A percentile compares a stretch with the other conserved stretches of the same genome.
phyloP scores from a whole-genome alignment of 1,284 basidiomycete species.

The Malassezia yamatoensis region DNA sequence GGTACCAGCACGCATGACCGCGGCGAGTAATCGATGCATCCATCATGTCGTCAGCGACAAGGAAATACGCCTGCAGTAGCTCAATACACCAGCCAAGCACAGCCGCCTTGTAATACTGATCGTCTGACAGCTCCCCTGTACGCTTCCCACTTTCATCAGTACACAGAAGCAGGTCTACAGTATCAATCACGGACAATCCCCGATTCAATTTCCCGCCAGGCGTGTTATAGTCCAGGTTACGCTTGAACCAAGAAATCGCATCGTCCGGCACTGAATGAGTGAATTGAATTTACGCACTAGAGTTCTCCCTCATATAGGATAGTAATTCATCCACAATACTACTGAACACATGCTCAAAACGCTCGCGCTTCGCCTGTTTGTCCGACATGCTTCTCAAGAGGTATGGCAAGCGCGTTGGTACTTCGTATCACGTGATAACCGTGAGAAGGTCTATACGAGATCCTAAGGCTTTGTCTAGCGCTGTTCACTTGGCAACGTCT shows the following conservation, averaged over 20 bases:
- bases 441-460: not conserved
- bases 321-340: constrained; percentile 55
- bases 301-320: constrained; percentile 55
- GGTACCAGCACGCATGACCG: constrained; percentile 97
- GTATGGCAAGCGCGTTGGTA: not conserved
- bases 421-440: constrained; percentile 2
- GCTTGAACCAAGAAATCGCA: constrained; percentile 67
- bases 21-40: constrained; percentile 83
- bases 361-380: constrained; percentile 47
- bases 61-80: constrained; percentile 95
- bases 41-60: constrained; percentile 98
- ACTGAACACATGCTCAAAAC: constrained; percentile 54
- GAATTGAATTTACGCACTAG: not conserved
- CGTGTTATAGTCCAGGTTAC: constrained; percentile 73
- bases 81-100: constrained; percentile 94
- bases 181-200: constrained; percentile 87
- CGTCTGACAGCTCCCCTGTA: constrained; percentile 33
- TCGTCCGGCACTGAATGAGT: constrained; percentile 59
- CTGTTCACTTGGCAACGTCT: constrained; percentile 21
- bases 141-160: constrained; percentile 57
- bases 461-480: too few species aligned
- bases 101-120: constrained; percentile 78
- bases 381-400: constrained; percentile 13
- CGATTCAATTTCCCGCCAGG: constrained; percentile 95
- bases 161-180: constrained; percentile 65